Evolutionary conservation across 2,329 filamentous ascomycete species (phyloP).

Genomic region (Cadophora gregata): DNA sequence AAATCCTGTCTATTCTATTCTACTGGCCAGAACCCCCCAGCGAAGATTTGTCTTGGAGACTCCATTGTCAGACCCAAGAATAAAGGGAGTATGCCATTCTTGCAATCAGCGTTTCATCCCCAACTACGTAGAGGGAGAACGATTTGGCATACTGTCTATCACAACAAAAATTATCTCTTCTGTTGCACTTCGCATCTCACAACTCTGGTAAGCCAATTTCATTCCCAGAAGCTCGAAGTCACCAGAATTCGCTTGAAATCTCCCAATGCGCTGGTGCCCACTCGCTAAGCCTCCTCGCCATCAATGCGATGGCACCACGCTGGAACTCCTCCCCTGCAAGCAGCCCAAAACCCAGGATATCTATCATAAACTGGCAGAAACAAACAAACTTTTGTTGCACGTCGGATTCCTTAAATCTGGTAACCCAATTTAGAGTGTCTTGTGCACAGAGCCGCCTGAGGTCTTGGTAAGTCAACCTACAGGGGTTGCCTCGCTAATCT

Average conservation of each 20-base stretch:
- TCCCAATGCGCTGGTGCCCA: background rate
- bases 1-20: too few relatives aligned
- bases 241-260: background rate
- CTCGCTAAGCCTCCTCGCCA: constrained; percentile 7
- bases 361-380: background rate
- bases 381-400: background rate
- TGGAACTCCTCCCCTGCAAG: background rate
- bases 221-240: background rate
- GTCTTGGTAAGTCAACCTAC: background rate
- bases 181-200: background rate
- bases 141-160: too few relatives aligned
- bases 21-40: too few relatives aligned
- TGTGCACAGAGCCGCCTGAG: background rate
- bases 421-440: background rate
- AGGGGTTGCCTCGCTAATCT: background rate
- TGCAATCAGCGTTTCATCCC: too few relatives aligned
- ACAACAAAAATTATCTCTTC: background rate
- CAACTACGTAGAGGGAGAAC: too few relatives aligned
- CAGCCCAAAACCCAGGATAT: background rate
- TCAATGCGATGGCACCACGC: background rate
- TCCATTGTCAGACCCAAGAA: too few relatives aligned
- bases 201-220: constrained; percentile 3
- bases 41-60: too few relatives aligned
- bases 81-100: too few relatives aligned
- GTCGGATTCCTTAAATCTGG: background rate